These are phyloP conservation scores for Backusella parvicylindrica DNA, from an alignment of 192 early-diverging fungal genomes.

Conservation along the genomic window DNA sequence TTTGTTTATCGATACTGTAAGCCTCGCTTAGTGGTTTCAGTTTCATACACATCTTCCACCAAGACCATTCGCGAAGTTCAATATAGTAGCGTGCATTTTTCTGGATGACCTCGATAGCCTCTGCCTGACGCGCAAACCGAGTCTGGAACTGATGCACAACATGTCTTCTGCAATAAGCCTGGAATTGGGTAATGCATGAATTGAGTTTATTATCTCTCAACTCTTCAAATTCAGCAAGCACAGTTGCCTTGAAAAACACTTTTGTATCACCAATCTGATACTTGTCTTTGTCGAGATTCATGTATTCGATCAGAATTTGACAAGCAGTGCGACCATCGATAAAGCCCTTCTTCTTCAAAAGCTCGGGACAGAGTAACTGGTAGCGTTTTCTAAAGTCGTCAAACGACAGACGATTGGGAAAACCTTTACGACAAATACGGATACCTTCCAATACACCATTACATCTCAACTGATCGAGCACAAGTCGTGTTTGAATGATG, in stretches of 20 bases:
- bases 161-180: conserved; percentile 84
- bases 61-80: conserved; percentile 86
- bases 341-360: conserved; percentile 75
- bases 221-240: conserved; percentile 93
- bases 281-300: conserved; percentile 75
- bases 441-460: conserved; percentile 98
- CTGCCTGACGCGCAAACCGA: conserved; percentile 55
- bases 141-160: conserved; percentile 67
- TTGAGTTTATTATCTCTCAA: conserved; percentile 79
- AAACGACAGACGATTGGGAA: conserved; percentile 90
- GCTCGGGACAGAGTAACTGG: conserved; percentile 81
- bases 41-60: conserved; percentile 92
- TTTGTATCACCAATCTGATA: conserved; percentile 91
- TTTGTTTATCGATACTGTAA: conserved; percentile 9
- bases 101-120: conserved; percentile 93
- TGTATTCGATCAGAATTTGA: conserved; percentile 68
- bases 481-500: conserved; percentile 76
- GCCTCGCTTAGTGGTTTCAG: conserved; percentile 19
- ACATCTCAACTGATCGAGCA: conserved; percentile 91
- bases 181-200: conserved; percentile 79
- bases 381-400: conserved; percentile 93
- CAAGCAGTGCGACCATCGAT: conserved; percentile 89
- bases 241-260: conserved; percentile 95
- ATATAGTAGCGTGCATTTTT: conserved; percentile 90
- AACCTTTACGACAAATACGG: conserved; percentile 92